Conservation (phyloP, 139 green algal genomes). For the Gonium pectorale region DNA sequence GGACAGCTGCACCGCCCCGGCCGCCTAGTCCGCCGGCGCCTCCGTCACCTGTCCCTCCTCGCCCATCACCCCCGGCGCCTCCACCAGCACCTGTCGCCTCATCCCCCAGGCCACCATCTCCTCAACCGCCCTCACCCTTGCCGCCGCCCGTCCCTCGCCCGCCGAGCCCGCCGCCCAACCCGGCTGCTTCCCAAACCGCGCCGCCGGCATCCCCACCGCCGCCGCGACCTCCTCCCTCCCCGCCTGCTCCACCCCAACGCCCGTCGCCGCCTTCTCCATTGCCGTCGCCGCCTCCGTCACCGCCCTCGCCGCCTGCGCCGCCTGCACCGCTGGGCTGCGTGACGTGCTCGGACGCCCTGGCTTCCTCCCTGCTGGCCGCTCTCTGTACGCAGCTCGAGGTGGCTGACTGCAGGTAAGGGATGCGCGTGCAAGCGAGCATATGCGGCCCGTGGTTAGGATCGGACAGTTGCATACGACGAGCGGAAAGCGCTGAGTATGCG, state of each 20-base stretch:
- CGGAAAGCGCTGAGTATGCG: too few relatives aligned
- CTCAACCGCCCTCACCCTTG: neutral
- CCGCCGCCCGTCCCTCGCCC: neutral
- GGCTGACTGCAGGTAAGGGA: constrained; percentile 20
- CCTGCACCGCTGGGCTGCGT: neutral
- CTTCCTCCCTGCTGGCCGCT: neutral
- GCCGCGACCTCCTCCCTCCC: neutral
- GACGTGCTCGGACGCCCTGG: neutral
- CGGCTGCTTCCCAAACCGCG: neutral
- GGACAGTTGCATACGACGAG: too few relatives aligned
- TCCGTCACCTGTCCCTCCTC: too few relatives aligned
- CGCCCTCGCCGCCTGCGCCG: neutral
- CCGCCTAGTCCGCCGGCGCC: too few relatives aligned
- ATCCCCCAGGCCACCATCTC: neutral
- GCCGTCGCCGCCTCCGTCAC: neutral
- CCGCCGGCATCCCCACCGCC: neutral
- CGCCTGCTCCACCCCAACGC: neutral
- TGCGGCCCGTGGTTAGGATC: too few relatives aligned
- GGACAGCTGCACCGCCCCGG: too few relatives aligned
- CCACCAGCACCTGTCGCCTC: neutral
- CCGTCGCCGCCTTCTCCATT: neutral
- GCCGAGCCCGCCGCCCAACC: neutral
- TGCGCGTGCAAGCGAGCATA: too few relatives aligned
- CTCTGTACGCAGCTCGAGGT: constrained; percentile 28
- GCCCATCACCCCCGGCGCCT: neutral